These are phyloP conservation scores for Calocera viscosa DNA, from an alignment of 768 basidiomycete species.

Conservation along the genomic window DNA sequence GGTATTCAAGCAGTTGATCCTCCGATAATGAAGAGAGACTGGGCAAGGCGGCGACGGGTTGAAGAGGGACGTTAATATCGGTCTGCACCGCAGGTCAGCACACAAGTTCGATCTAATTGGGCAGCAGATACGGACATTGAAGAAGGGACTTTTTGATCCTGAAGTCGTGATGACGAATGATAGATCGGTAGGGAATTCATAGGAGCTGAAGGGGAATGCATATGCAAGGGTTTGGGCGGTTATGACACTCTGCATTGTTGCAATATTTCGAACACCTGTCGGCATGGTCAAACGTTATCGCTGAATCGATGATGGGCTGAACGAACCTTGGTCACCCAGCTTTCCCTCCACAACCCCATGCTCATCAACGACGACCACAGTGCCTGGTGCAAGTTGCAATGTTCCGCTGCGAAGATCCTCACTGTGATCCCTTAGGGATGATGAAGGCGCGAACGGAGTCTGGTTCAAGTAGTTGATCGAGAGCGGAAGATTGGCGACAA, in stretches of 20 bases:
- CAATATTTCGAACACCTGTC: slow-evolving; percentile 51
- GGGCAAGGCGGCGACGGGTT: slow-evolving; percentile 20
- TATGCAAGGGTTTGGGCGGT: slow-evolving; percentile 56
- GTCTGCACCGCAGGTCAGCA: slow-evolving; percentile 35
- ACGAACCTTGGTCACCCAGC: slow-evolving; percentile 40
- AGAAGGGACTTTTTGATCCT: slow-evolving; percentile 59
- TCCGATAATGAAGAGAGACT: not conserved
- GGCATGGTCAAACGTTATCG: not conserved
- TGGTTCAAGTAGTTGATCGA: slow-evolving; percentile 52
- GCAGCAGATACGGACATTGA: slow-evolving; percentile 37
- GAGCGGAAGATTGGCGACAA: slow-evolving; percentile 43
- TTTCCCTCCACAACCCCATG: slow-evolving; percentile 54
- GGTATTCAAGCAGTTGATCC: not conserved
- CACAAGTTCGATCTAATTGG: not conserved
- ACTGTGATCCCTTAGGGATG: slow-evolving; percentile 39
- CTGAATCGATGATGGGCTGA: not conserved
- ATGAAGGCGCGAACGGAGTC: slow-evolving; percentile 39
- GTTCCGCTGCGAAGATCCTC: slow-evolving; percentile 63
- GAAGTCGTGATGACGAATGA: slow-evolving; percentile 48
- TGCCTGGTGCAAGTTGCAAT: slow-evolving; percentile 56
- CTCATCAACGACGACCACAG: slow-evolving; percentile 52
- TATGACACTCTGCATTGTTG: slow-evolving; percentile 51
- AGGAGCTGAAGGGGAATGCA: slow-evolving; percentile 59
- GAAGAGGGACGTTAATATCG: slow-evolving; percentile 41
- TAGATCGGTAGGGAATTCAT: slow-evolving; percentile 62